A percentile compares a stretch with the other conserved stretches of the same genome.
These are phyloP conservation scores for Lachancea sp. DNA, from an alignment of 805 yeast genomes.

Conservation along the genomic window DNA sequence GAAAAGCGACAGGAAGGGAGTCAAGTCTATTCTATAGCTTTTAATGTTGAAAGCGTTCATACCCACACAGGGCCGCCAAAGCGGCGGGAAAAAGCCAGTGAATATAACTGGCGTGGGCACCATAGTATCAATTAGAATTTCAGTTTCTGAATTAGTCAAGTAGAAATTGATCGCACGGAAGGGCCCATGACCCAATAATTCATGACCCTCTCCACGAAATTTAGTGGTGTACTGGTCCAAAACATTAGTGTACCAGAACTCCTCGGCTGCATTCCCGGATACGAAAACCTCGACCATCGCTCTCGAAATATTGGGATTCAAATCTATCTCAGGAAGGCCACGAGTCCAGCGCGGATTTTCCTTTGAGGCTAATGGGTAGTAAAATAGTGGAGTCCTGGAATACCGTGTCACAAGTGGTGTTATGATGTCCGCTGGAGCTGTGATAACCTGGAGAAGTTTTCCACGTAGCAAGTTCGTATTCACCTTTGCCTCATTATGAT, in stretches of 20 bases:
- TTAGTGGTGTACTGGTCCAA: constrained; percentile 41
- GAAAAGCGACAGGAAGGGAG: constrained; percentile 61
- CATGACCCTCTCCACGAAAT: constrained; percentile 38
- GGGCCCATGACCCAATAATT: constrained; percentile 61
- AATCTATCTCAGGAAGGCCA: constrained; percentile 8
- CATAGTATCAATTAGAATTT: constrained; percentile 46
- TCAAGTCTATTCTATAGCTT: constrained; percentile 62
- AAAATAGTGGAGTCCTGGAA: constrained; percentile 40
- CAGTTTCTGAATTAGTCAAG: constrained; percentile 28
- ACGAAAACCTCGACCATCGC: constrained; percentile 49
- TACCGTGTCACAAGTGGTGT: constrained; percentile 19
- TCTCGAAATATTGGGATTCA: constrained; percentile 2
- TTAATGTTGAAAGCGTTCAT: constrained; percentile 67
- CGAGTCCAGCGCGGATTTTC: constrained; percentile 24
- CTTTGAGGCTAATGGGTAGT: constrained; percentile 39
- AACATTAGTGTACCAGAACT: constrained; percentile 71
- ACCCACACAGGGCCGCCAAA: constrained; percentile 79
- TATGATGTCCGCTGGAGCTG: constrained; percentile 8
- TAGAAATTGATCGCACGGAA: constrained; percentile 59
- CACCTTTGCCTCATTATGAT: neutral
- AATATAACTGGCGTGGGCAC: constrained; percentile 69
- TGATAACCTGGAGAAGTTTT: constrained; percentile 6
- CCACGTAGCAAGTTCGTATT: constrained; percentile 3
- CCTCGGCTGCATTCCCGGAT: constrained; percentile 75
- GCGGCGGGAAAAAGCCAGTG: constrained; percentile 71